Conservation (phyloP, 1,284 basidiomycete species). For the Xerocomus minutiporus region DNA sequence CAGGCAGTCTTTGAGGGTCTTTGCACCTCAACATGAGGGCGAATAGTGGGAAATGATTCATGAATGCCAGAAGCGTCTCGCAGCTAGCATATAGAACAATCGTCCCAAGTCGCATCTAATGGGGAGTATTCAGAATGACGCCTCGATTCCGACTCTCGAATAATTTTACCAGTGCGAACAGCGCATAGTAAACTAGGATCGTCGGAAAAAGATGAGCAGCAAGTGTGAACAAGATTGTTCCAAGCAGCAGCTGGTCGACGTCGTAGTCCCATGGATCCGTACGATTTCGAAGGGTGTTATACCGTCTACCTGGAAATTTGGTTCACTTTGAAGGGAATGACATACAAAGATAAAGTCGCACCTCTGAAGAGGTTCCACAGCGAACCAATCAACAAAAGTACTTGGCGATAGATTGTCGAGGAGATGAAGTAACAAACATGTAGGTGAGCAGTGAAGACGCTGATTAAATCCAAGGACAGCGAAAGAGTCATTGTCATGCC, state of each 20-base stretch:
- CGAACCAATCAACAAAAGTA: slow-evolving; percentile 59
- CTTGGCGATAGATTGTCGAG: slow-evolving; percentile 59
- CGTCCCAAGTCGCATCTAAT: slow-evolving; percentile 58
- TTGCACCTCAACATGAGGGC: slow-evolving; percentile 82
- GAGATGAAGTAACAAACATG: slow-evolving; percentile 69
- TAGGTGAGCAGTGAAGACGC: slow-evolving; percentile 70
- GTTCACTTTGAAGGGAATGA: not conserved
- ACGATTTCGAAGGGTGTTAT: slow-evolving; percentile 77
- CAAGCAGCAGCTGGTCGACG: slow-evolving; percentile 89
- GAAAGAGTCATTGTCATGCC: slow-evolving; percentile 73
- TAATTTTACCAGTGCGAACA: slow-evolving; percentile 69
- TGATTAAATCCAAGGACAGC: slow-evolving; percentile 61
- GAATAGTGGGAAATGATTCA: slow-evolving; percentile 92
- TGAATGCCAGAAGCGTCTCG: slow-evolving; percentile 64
- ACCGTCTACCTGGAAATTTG: slow-evolving; percentile 66
- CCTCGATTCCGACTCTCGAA: not conserved
- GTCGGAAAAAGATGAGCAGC: slow-evolving; percentile 91
- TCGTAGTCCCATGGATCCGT: slow-evolving; percentile 90
- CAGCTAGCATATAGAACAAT: slow-evolving; percentile 58
- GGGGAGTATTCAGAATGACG: slow-evolving; percentile 6
- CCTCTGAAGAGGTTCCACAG: slow-evolving; percentile 96
- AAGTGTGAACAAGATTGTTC: slow-evolving; percentile 92
- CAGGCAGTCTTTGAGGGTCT: slow-evolving; percentile 79
- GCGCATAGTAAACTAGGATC: slow-evolving; percentile 76
- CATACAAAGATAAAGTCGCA: slow-evolving; percentile 30